Percentiles rank a stretch among this genome's conserved stretches.
Conservation (phyloP, 2,329 filamentous ascomycete genomes). For the Penicillium brevicompactum region DNA sequence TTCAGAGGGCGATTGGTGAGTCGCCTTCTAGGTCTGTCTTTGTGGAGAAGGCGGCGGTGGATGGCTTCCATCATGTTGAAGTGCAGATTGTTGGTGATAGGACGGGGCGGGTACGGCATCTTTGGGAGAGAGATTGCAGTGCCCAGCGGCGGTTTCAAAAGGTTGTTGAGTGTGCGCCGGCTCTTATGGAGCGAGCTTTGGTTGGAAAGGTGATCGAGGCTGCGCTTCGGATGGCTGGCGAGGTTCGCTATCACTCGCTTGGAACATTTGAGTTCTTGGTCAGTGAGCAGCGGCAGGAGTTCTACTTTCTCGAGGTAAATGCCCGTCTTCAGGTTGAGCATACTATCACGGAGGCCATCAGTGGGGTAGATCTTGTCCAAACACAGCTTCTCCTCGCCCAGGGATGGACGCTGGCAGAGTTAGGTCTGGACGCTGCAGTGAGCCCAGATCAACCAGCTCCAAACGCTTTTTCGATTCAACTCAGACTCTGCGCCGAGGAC, state of each 20-base stretch:
- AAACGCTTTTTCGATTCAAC: slow-evolving; percentile 53
- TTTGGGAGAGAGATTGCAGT: slow-evolving; percentile 64
- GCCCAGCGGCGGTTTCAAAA: slow-evolving; percentile 65
- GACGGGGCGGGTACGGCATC: slow-evolving; percentile 53
- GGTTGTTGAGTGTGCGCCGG: slow-evolving; percentile 61
- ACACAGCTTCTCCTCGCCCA: slow-evolving; percentile 58
- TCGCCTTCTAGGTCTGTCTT: slow-evolving; percentile 62
- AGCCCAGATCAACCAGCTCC: slow-evolving; percentile 41
- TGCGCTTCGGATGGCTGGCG: slow-evolving; percentile 45
- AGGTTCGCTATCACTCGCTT: slow-evolving; percentile 59
- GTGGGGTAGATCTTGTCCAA: slow-evolving; percentile 57
- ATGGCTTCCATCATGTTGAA: slow-evolving; percentile 64
- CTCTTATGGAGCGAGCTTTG: slow-evolving; percentile 52
- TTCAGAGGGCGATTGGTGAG: slow-evolving; percentile 58
- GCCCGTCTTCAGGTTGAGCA: slow-evolving; percentile 65
- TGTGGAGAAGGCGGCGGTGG: slow-evolving; percentile 63
- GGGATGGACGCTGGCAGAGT: slow-evolving; percentile 45
- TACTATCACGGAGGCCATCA: slow-evolving; percentile 61
- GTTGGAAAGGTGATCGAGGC: slow-evolving; percentile 55
- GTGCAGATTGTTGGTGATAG: slow-evolving; percentile 64
- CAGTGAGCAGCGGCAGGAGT: slow-evolving; percentile 50
- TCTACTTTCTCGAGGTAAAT: slow-evolving; percentile 64
- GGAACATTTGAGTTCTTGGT: slow-evolving; percentile 68
- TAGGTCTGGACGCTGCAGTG: slow-evolving; percentile 34
- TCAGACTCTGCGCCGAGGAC: slow-evolving; percentile 62